Conservation (phyloP, 768 basidiomycete species). For the Suillus hirtellus region DNA sequence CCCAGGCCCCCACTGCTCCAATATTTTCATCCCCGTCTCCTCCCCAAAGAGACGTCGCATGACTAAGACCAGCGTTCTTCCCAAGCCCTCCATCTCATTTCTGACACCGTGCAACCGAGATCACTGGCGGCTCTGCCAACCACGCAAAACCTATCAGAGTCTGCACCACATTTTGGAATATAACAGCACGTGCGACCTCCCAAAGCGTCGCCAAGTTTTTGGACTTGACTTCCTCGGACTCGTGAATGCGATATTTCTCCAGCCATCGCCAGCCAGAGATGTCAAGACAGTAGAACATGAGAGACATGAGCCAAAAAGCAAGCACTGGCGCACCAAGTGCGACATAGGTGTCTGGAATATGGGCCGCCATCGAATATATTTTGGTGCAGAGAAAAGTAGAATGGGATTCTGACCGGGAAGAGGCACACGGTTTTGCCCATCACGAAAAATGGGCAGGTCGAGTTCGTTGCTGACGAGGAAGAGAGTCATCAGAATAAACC, state of each 20-base stretch:
- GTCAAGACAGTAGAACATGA: conserved; percentile 84
- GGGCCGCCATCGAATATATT: conserved; percentile 51
- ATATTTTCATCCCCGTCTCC: conserved; percentile 34
- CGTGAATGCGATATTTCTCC: conserved; percentile 85
- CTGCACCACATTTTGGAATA: conserved; percentile 86
- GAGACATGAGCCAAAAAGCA: conserved; percentile 81
- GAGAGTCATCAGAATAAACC: conserved; percentile 8
- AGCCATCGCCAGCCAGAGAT: conserved; percentile 71
- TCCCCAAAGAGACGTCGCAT: conserved; percentile 43
- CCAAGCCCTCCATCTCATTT: conserved; percentile 43
- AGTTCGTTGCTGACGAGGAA: conserved; percentile 33
- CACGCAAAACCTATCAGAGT: conserved; percentile 71
- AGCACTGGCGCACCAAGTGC: conserved; percentile 76
- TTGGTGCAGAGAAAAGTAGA: conserved; percentile 52
- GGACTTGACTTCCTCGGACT: conserved; percentile 72
- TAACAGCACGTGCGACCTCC: conserved; percentile 76
- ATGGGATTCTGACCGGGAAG: conserved; percentile 40
- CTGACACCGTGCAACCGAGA: conserved; percentile 39
- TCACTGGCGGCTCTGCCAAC: conserved; percentile 49
- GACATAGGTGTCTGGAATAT: conserved; percentile 69
- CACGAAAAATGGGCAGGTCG: conserved; percentile 33
- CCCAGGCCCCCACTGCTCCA: conserved; percentile 38
- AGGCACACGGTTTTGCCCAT: conserved; percentile 40
- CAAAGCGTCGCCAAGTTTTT: conserved; percentile 72
- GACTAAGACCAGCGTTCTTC: conserved; percentile 39